Base-by-base conservation (phyloP, 495 filamentous ascomycete species). In the Neurospora sp. region DNA sequence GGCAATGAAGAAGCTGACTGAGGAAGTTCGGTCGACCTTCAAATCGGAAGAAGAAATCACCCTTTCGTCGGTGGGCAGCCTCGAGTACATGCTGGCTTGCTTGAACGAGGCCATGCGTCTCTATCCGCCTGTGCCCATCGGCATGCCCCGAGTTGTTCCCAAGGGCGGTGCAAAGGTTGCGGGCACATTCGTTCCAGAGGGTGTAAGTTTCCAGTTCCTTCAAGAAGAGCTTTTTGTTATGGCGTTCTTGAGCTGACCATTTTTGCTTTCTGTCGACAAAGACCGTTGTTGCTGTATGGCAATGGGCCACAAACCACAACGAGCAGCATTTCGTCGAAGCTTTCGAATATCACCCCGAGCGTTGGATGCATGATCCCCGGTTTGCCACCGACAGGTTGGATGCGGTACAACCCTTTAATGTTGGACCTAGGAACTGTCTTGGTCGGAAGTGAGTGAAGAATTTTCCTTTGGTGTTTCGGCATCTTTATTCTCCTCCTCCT, bases 391-490 rank as follows among this genome's bases (percentile, higher is more conserved):
- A 91, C 74, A 74, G 79, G 8, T 72, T 79, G 35, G 83, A 83
- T 14, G 83, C 82, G 9, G 76, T 85, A 31, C 83, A 87, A 68
- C 85, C 87, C 12, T 91, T 90, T 71, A 81, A 81, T 44, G 20
- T 83, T 40, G 88, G 89, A 0, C 86, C 85, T 12, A 75, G 89
- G 45, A 86, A 87, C 74, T 90, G 88, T 72, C 81, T 89, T 61
- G 88, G 88, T 38, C 80, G 82, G 75, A 86, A 85, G 87, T 89
- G 77, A 78, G 87, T 83, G 37, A 35, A 61, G 12, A 14, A 7
- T 3, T 53, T 12, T 12, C 20, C 45, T 53, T 20, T 22, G 20
- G 9, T 53, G 45, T 53, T 53, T 22, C 2, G 20, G 45, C 45
- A 27, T 35, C 9, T 53, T 18, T 27, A 16, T 9, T 65, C 27